Evolutionary conservation across 2,329 filamentous ascomycete genomes (phyloP).

Genomic region (Trichoderma cornu-damae): DNA sequence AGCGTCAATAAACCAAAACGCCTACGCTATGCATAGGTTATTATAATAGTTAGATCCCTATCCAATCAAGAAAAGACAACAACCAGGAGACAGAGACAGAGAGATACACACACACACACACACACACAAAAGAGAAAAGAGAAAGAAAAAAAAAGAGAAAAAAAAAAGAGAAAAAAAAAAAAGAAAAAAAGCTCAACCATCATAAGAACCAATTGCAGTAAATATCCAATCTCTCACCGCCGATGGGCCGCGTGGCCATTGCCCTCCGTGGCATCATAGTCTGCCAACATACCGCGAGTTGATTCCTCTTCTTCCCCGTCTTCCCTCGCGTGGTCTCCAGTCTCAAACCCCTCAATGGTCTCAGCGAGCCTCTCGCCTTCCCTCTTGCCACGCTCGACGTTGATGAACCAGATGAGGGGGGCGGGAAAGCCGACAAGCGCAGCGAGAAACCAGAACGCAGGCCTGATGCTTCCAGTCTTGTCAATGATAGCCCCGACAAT

Average conservation of each 20-base stretch:
- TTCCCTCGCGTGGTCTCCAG: constrained; percentile 6
- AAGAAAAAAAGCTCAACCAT: not conserved
- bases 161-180: not conserved
- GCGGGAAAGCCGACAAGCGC: constrained; percentile 78
- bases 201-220: not conserved
- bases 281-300: constrained; percentile 21
- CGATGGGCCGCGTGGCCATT: constrained; percentile 8
- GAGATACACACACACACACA: too few relatives aligned
- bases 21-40: constrained; percentile 25
- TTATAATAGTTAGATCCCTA: not conserved
- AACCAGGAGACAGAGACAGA: too few relatives aligned
- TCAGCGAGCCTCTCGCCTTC: constrained; percentile 63
- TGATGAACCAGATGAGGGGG: constrained; percentile 76
- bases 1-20: constrained; percentile 18
- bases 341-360: constrained; percentile 50
- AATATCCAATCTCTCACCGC: not conserved
- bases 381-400: constrained; percentile 71
- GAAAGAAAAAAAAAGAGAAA: too few relatives aligned
- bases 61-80: constrained; percentile 5
- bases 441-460: constrained; percentile 89
- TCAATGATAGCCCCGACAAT: constrained; percentile 94
- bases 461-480: constrained; percentile 70
- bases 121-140: too few relatives aligned
- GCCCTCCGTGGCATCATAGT: constrained; percentile 16
- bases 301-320: constrained; percentile 27